Percentiles rank a stretch among this genome's conserved stretches.
phyloP scores from a whole-genome alignment of 2,329 filamentous ascomycete species.

The Venturia carpophila region DNA sequence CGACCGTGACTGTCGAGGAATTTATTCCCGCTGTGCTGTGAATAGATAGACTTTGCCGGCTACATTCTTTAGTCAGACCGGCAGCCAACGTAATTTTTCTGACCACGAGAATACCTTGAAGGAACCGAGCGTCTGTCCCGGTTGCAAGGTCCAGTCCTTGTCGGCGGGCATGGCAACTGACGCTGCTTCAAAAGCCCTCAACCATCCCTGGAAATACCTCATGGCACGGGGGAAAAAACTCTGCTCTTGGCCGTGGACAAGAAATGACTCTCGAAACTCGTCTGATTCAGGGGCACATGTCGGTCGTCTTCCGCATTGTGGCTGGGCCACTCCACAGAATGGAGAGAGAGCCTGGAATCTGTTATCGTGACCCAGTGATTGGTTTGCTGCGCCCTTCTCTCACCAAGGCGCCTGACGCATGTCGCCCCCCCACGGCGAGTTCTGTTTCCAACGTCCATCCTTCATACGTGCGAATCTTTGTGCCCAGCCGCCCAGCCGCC shows the following conservation, averaged over 20 bases:
- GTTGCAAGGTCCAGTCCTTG: neutral
- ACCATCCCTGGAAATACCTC: neutral
- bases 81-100: neutral
- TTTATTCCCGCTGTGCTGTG: neutral
- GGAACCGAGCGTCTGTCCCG: slow-evolving; percentile 1
- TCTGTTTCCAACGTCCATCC: neutral
- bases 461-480: neutral
- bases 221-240: neutral
- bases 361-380: neutral
- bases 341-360: neutral
- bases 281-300: neutral
- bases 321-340: neutral
- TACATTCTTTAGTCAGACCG: neutral
- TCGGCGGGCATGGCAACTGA: neutral
- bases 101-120: slow-evolving; percentile 1
- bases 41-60: neutral
- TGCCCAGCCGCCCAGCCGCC: slow-evolving; percentile 1
- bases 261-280: neutral
- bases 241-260: neutral
- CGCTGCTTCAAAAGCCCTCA: neutral
- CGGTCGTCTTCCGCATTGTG: neutral
- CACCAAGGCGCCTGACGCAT: neutral
- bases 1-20: neutral
- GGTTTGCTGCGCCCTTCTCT: neutral
- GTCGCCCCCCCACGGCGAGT: neutral